Base-by-base conservation (phyloP, 2,329 filamentous ascomycete species). In the Biscogniauxia sp. region DNA sequence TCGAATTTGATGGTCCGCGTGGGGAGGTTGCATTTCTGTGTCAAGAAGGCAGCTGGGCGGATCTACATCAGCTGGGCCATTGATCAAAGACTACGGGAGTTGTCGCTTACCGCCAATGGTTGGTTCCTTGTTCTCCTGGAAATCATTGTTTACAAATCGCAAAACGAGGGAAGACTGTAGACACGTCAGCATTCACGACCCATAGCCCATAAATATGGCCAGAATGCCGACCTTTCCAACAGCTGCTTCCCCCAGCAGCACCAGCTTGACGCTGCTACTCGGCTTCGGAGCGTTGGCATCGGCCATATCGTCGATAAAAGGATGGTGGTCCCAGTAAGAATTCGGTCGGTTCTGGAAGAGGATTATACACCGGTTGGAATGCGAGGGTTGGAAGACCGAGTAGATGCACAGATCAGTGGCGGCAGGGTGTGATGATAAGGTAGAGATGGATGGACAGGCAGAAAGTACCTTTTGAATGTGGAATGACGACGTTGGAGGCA, bases 181-280 rank as follows among this genome's bases (percentile, higher is more conserved):
- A 59, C 56, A n/a, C 51, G 59, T 72, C 62, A 72, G 63, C 58
- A 66, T 25, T 53, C 25, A 62, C 28, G 37, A 13, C 17, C 49
- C 9, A 32, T 20, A 19, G 19, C 11, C 55, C 37, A 45, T 45
- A 19, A 32, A 32, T n/a, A 11, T 55, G 20, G 37, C 25, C 61
- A 20, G 20, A 26, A 25, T 20, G 0, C 26, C 53, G 68, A 97
- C 95, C 90, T 99, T 99, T 86, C 95, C 95, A 60, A 99, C 95
- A 63, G 95, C 95, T 66, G 95, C 95, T 81, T 99, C 95, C 69
- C 95, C 95, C 61, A 99, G 88, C 74, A 99, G 86, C 67, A 99
- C 95, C 70, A 99, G 90, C 89, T 99, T 99, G 77, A 99, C 95
- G 82, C 95, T 99, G 88, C 93, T 98, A 84, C 93, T 98, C 65